Percentiles rank a stretch among this genome's conserved stretches.
phyloP scores from a whole-genome alignment of 1,284 basidiomycete species.

The Termitomyces sp. region DNA sequence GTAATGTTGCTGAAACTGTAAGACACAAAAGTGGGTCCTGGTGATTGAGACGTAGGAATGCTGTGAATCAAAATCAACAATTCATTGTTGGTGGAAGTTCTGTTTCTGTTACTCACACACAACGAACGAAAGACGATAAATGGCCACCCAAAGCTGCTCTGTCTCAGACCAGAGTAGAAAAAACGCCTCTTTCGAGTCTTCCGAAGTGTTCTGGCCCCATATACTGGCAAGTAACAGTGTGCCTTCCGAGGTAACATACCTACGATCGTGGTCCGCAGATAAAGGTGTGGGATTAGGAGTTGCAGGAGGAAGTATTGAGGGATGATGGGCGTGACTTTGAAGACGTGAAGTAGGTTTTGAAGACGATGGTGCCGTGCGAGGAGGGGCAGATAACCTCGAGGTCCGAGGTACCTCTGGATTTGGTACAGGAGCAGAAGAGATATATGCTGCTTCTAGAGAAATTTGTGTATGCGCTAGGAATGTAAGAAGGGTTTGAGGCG shows the following conservation, averaged over 20 bases:
- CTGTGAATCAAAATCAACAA: constrained; percentile 31
- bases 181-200: constrained; percentile 52
- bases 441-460: constrained; percentile 77
- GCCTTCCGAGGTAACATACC: constrained; percentile 75
- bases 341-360: constrained; percentile 29
- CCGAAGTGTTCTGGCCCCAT: constrained; percentile 58
- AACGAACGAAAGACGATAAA: constrained; percentile 69
- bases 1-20: constrained; percentile 74
- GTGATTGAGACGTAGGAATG: constrained; percentile 69
- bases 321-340: constrained; percentile 33
- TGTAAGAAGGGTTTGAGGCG: constrained; percentile 53
- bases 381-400: constrained; percentile 43
- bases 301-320: constrained; percentile 66
- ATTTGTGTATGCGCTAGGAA: constrained; percentile 73
- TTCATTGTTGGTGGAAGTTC: constrained; percentile 1
- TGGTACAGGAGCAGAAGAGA: constrained; percentile 45
- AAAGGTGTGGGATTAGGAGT: constrained; percentile 75
- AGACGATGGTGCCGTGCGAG: constrained; percentile 40
- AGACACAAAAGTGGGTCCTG: constrained; percentile 74
- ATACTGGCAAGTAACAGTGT: constrained; percentile 63
- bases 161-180: constrained; percentile 56
- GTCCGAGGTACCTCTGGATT: constrained; percentile 31
- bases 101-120: constrained; percentile 55
- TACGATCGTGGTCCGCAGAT: constrained; percentile 61
- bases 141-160: constrained; percentile 63